Evolutionary conservation across 768 basidiomycete species (phyloP), one percentile per base, ranked within the genome.

Genomic region (Coprinopsis cinerea): DNA sequence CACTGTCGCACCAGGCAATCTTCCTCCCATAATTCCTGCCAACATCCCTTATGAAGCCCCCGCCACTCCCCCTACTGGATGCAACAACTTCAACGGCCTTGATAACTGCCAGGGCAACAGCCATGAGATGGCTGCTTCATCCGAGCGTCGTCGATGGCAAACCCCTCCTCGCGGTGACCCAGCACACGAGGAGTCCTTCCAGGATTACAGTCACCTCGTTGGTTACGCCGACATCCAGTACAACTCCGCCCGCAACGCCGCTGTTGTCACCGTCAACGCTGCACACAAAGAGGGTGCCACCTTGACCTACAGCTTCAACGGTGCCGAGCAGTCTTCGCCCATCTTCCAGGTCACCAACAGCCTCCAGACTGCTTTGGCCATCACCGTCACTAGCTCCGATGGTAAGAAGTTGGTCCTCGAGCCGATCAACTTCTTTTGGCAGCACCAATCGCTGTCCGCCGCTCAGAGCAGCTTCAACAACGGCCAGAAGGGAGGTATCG

Each of bases 191-290:
- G 42, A 30, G n/a, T 44, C 49, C 2, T 51, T 51, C 49, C 49
- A 51, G 23, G 49, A 51, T 25, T 51, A 51, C 32, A 51, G 49
- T 27, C 49, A 51, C 25, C 49, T 51, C 9, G 42, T 51, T 10
- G 49, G 43, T 2, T 51, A 51, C n/a, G 42, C 49, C 10, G 43
- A 51, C 20, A 51, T 51, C 30, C 49, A 51, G 43, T 51, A 51
- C 34, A 51, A 37, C 18, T 51, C 49, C 3, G 49, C 32, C 9
- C 42, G 49, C 15, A 51, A 22, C 18, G 24, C 23, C 2, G 49
- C 49, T 2, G 49, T 51, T 20, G 49, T 51, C 22, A 51, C 49
- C 18, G 44, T 45, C 25, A 45, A 45, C 44, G 44, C 44, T 10
- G 27, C 27, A 10, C 44, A 45, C 27, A 45, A 45, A 18, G 15